Percentiles rank a stretch among this genome's conserved stretches.
These are phyloP conservation scores for Pleurotus sapidus DNA, from an alignment of 768 basidiomycete genomes.

Conservation along the genomic window DNA sequence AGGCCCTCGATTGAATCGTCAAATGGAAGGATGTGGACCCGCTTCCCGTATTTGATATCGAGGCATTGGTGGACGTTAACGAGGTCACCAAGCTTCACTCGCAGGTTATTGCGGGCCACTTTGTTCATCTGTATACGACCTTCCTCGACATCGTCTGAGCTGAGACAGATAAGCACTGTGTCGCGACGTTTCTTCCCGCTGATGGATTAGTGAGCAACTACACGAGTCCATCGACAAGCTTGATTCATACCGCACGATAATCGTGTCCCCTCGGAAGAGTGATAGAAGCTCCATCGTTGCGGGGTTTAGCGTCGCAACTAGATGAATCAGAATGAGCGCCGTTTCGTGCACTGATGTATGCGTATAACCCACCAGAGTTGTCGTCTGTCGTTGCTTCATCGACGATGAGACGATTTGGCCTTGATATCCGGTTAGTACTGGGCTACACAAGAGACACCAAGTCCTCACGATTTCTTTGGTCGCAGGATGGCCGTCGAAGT, in stretches of 20 bases:
- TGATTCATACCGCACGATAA: constrained; percentile 78
- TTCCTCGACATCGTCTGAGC: constrained; percentile 95
- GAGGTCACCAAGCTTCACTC: constrained; percentile 95
- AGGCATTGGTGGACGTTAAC: constrained; percentile 94
- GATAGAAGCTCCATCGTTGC: constrained; percentile 93
- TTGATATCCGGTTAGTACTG: constrained; percentile 29
- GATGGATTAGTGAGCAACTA: constrained; percentile 3
- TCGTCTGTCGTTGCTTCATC: constrained; percentile 94
- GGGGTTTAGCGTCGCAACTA: constrained; percentile 93
- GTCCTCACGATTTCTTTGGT: constrained; percentile 93
- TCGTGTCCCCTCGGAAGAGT: constrained; percentile 96
- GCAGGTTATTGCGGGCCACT: constrained; percentile 98
- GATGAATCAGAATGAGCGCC: constrained; percentile 12
- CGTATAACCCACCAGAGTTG: constrained; percentile 74
- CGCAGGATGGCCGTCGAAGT: constrained; percentile 93
- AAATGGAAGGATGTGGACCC: constrained; percentile 94
- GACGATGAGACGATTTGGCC: constrained; percentile 96
- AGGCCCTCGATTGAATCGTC: constrained; percentile 98
- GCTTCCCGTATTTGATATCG: constrained; percentile 99
- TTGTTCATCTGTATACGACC: constrained; percentile 99
- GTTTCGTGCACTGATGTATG: background rate
- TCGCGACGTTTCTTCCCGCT: constrained; percentile 98
- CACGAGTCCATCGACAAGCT: background rate
- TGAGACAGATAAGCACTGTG: constrained; percentile 95
- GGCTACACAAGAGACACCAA: constrained; percentile 6